Percentiles rank a stretch among this genome's conserved stretches.
These are phyloP conservation scores for Stromatinia cepivora DNA, from an alignment of 2,329 filamentous ascomycete genomes.

Conservation along the genomic window DNA sequence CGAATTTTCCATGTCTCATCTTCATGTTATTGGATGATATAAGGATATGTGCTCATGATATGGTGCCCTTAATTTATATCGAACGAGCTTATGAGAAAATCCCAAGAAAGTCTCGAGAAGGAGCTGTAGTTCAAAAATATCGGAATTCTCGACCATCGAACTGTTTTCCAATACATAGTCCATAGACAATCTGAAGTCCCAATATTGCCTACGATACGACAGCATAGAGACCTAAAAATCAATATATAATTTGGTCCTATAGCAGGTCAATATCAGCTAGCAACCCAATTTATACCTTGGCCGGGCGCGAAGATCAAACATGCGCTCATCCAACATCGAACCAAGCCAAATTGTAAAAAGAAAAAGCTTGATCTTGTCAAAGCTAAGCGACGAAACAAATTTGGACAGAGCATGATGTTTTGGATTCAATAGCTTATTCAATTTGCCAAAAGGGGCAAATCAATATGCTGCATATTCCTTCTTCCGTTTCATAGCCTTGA, in stretches of 20 bases:
- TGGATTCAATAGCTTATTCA: not conserved
- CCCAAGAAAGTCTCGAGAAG: not conserved
- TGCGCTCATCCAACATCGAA: slow-evolving; percentile 2
- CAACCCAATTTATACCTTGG: not conserved
- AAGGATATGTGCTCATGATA: not conserved
- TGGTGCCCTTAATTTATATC: not conserved
- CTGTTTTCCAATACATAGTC: not conserved
- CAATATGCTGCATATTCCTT: not conserved
- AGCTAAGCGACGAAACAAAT: not conserved
- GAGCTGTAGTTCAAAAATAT: not conserved
- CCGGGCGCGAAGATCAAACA: not conserved
- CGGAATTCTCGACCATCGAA: not conserved
- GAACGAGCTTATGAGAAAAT: not conserved
- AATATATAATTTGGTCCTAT: not conserved
- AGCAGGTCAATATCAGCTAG: not conserved
- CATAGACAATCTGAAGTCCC: not conserved
- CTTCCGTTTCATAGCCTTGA: slow-evolving; percentile 9
- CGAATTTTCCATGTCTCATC: not conserved
- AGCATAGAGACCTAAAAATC: not conserved
- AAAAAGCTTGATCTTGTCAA: not conserved
- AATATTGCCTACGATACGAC: not conserved
- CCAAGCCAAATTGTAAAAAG: not conserved
- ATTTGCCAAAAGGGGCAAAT: not conserved
- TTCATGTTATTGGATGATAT: not conserved
- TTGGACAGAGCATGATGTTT: not conserved